Percentiles rank a stretch among this genome's conserved stretches.
Evolutionary conservation across 495 filamentous ascomycete species (phyloP).

Genomic region (Penicillium riverlandense): DNA sequence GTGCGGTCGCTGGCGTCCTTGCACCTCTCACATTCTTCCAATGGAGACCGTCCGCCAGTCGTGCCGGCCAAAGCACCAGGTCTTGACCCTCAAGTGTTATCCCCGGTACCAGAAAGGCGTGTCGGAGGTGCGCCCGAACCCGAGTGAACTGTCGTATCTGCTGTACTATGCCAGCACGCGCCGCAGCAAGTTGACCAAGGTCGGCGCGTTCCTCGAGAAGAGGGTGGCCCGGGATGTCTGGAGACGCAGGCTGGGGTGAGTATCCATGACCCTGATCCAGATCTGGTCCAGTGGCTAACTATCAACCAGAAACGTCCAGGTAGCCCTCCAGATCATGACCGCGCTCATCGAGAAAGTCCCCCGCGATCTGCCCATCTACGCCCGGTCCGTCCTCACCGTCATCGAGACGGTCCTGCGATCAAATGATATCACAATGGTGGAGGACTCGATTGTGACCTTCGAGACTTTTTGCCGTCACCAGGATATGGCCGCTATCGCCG

Average conservation of each 20-base stretch:
- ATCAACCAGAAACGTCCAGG: slow-evolving; percentile 70
- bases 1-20: background rate
- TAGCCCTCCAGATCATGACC: slow-evolving; percentile 80
- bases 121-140: slow-evolving; percentile 84
- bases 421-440: slow-evolving; percentile 79
- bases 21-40: slow-evolving; percentile 5
- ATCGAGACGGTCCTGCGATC: slow-evolving; percentile 70
- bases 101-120: slow-evolving; percentile 82
- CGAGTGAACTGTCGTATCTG: slow-evolving; percentile 89
- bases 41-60: slow-evolving; percentile 58
- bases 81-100: slow-evolving; percentile 89
- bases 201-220: slow-evolving; percentile 85
- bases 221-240: slow-evolving; percentile 83
- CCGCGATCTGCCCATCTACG: slow-evolving; percentile 82
- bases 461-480: slow-evolving; percentile 76
- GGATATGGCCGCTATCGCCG: slow-evolving; percentile 67
- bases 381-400: slow-evolving; percentile 69
- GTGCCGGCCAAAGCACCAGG: slow-evolving; percentile 84
- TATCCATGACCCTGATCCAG: slow-evolving; percentile 2
- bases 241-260: slow-evolving; percentile 72
- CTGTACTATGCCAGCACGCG: slow-evolving; percentile 93
- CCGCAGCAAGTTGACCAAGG: slow-evolving; percentile 87
- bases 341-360: slow-evolving; percentile 88
- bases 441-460: slow-evolving; percentile 78
- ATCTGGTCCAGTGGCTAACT: background rate